phyloP scores from a whole-genome alignment of 805 yeast species.

The Suhomyces xylopsoci region DNA sequence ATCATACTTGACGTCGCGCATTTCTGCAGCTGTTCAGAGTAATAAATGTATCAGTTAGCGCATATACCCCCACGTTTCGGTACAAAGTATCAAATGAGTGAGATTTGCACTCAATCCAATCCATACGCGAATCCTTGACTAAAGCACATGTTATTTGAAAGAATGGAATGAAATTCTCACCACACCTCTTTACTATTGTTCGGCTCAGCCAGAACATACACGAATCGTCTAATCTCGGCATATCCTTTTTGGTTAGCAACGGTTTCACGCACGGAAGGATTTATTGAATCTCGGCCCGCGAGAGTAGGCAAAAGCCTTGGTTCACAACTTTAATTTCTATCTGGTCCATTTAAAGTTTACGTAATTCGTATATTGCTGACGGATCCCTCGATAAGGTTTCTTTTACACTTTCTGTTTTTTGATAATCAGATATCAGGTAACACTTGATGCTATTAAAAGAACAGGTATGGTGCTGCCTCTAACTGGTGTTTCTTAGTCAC shows the following conservation, averaged over 20 bases:
- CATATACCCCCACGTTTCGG: neutral
- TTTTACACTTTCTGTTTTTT: neutral
- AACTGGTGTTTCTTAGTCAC: neutral
- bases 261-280: neutral
- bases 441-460: neutral
- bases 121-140: neutral
- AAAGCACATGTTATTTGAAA: neutral
- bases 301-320: neutral
- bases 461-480: neutral
- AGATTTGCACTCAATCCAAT: neutral
- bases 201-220: neutral
- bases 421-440: too few species aligned
- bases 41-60: neutral
- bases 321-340: neutral
- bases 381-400: too few species aligned
- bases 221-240: neutral
- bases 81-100: neutral
- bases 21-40: neutral
- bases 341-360: neutral
- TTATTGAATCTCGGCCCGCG: neutral
- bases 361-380: neutral
- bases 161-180: neutral
- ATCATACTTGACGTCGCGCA: neutral
- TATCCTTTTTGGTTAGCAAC: neutral
- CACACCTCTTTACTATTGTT: neutral